phyloP scores from a whole-genome alignment of 768 basidiomycete genomes.

The Rhodotorula kratochvilovae region DNA sequence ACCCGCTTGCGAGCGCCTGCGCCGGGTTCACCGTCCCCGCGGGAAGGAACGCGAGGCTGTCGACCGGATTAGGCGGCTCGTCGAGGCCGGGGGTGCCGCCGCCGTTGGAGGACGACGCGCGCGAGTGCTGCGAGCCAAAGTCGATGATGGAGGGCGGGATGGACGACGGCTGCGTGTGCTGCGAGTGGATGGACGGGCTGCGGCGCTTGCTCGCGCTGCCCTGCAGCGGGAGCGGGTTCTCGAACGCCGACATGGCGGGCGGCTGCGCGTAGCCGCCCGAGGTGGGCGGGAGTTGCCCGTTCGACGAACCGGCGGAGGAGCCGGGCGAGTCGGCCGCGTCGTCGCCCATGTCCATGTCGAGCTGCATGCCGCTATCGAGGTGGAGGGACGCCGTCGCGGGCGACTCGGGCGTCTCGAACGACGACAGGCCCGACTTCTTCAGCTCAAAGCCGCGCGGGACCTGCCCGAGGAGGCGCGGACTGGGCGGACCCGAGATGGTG shows the following conservation, averaged over 20 bases:
- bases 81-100: neutral
- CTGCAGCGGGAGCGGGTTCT: slow-evolving; percentile 16
- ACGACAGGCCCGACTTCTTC: slow-evolving; percentile 47
- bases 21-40: slow-evolving; percentile 28
- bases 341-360: slow-evolving; percentile 42
- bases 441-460: slow-evolving; percentile 11
- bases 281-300: neutral
- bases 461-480: slow-evolving; percentile 18
- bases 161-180: slow-evolving; percentile 9
- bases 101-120: neutral
- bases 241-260: slow-evolving; percentile 10
- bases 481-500: slow-evolving; percentile 35
- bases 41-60: slow-evolving; percentile 18
- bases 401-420: slow-evolving; percentile 50
- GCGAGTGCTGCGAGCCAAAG: neutral
- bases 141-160: slow-evolving; percentile 7
- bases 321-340: slow-evolving; percentile 20
- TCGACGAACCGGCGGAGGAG: slow-evolving; percentile 19
- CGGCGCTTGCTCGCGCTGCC: slow-evolving; percentile 22
- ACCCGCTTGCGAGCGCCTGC: slow-evolving; percentile 11
- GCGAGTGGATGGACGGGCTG: neutral
- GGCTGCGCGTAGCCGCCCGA: neutral
- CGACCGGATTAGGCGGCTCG: slow-evolving; percentile 15
- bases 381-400: slow-evolving; percentile 42
- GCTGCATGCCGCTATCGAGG: slow-evolving; percentile 38